A percentile compares a stretch with the other conserved stretches of the same genome.
Conservation (phyloP, 1,284 basidiomycete species). For the Phellopilus nigrolimitatus region DNA sequence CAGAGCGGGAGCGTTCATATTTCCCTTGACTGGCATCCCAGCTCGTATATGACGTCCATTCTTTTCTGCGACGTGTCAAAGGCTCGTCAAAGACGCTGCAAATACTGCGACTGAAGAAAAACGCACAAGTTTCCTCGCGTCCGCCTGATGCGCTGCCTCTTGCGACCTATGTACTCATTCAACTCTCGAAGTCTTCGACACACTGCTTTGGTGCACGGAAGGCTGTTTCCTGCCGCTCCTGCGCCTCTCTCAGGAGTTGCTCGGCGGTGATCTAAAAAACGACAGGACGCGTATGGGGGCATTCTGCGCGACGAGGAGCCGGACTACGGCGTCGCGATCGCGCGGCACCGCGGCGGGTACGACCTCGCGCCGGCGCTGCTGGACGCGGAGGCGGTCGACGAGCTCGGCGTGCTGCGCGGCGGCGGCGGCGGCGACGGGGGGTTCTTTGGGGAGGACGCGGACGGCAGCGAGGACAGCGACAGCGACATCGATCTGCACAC, state of each 20-base stretch:
- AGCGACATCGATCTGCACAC: conserved; percentile 75
- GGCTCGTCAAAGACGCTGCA: too few relatives aligned
- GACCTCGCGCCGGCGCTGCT: conserved; percentile 9
- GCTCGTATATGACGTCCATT: conserved; percentile 78
- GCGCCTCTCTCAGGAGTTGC: too few relatives aligned
- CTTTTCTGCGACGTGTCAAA: too few relatives aligned
- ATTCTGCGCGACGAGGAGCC: conserved; percentile 8
- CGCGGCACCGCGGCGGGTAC: conserved; percentile 17
- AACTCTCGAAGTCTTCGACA: too few relatives aligned
- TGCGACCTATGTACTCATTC: too few relatives aligned
- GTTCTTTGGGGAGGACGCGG: conserved; percentile 29
- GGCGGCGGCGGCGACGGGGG: background rate
- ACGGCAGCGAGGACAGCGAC: conserved; percentile 48
- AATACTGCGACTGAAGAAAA: background rate
- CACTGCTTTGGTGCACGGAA: background rate
- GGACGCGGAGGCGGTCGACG: conserved; percentile 4
- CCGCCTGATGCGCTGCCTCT: conserved; percentile 86
- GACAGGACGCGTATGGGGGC: conserved; percentile 15
- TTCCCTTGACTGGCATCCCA: conserved; percentile 97
- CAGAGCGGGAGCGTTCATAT: conserved; percentile 86
- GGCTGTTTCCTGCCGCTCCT: too few relatives aligned
- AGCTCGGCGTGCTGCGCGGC: conserved; percentile 4
- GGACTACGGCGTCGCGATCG: conserved; percentile 19
- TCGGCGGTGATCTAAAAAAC: background rate
- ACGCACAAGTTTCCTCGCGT: conserved; percentile 81